A percentile compares a stretch with the other conserved stretches of the same genome.
These are phyloP conservation scores for Trichocladium antarcticum DNA, from an alignment of 495 filamentous ascomycete species.

Conservation along the genomic window DNA sequence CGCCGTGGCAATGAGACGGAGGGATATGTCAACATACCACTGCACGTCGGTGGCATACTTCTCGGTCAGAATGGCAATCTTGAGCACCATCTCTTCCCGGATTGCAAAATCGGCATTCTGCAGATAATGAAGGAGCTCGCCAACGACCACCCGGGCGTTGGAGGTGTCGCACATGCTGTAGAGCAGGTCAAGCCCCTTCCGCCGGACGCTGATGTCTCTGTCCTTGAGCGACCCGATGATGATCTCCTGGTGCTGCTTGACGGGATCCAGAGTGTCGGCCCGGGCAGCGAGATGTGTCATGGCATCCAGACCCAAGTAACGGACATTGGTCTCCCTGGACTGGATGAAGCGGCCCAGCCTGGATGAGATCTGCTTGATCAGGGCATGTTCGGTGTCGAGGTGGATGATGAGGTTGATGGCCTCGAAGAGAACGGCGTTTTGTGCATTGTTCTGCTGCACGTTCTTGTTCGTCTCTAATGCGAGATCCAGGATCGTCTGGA, in stretches of 20 bases:
- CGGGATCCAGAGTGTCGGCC: constrained; percentile 89
- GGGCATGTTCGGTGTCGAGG: constrained; percentile 86
- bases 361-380: constrained; percentile 96
- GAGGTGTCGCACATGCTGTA: constrained; percentile 99
- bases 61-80: constrained; percentile 95
- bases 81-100: constrained; percentile 97
- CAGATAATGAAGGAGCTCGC: constrained; percentile 86
- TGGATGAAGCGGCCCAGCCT: constrained; percentile 92
- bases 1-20: constrained; percentile 89
- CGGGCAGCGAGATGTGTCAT: constrained; percentile 97
- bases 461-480: constrained; percentile 95
- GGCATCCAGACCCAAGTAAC: constrained; percentile 91
- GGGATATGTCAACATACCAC: constrained; percentile 98
- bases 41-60: constrained; percentile 97
- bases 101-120: constrained; percentile 96
- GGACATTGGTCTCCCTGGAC: constrained; percentile 93
- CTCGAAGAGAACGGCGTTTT: constrained; percentile 96
- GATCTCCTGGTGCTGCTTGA: constrained; percentile 94
- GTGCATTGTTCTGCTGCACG: constrained; percentile 98
- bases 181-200: constrained; percentile 88
- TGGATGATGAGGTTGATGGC: constrained; percentile 98
- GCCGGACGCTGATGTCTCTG: constrained; percentile 90
- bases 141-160: constrained; percentile 85
- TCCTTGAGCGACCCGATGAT: constrained; percentile 91
- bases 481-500: constrained; percentile 78